A percentile compares a stretch with the other conserved stretches of the same genome.
These are phyloP conservation scores for Boletus sp. DNA, from an alignment of 768 basidiomycete genomes.

Conservation along the genomic window DNA sequence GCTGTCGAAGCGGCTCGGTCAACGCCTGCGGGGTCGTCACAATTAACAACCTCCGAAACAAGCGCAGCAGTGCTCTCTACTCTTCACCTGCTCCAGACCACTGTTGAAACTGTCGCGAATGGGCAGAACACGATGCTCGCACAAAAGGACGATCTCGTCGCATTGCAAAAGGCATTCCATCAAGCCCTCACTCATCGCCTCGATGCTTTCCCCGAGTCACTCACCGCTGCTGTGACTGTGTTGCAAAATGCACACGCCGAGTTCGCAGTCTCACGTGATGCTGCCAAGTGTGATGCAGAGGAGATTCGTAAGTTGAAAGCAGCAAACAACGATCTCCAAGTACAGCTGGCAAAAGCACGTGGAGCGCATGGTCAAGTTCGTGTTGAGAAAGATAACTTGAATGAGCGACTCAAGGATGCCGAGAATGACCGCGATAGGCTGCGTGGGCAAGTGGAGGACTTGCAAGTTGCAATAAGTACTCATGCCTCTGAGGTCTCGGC, in stretches of 20 bases:
- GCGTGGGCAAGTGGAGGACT: slow-evolving; percentile 51
- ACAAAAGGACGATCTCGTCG: slow-evolving; percentile 47
- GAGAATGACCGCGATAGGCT: slow-evolving; percentile 68
- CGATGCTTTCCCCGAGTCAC: slow-evolving; percentile 53
- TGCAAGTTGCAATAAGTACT: slow-evolving; percentile 41
- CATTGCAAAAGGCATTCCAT: slow-evolving; percentile 51
- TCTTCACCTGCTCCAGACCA: slow-evolving; percentile 44
- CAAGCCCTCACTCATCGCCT: slow-evolving; percentile 54
- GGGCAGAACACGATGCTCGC: slow-evolving; percentile 48
- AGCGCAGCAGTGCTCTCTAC: slow-evolving; percentile 31
- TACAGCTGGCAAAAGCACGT: slow-evolving; percentile 73
- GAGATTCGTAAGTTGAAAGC: slow-evolving; percentile 56
- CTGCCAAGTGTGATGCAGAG: slow-evolving; percentile 60
- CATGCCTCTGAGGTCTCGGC: slow-evolving; percentile 46
- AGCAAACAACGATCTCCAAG: slow-evolving; percentile 63
- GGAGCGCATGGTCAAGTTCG: slow-evolving; percentile 73
- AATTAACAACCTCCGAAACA: slow-evolving; percentile 12
- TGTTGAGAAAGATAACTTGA: slow-evolving; percentile 75
- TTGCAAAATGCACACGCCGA: slow-evolving; percentile 63
- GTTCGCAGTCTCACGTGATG: slow-evolving; percentile 53
- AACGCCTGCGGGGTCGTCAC: slow-evolving; percentile 17
- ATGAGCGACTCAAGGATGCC: slow-evolving; percentile 54
- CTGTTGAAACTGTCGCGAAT: slow-evolving; percentile 46
- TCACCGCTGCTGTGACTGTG: slow-evolving; percentile 49
- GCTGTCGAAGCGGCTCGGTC: slow-evolving; percentile 36